Evolutionary conservation across 2,329 filamentous ascomycete species (phyloP).

Genomic region (Zymoseptoria passerinii): DNA sequence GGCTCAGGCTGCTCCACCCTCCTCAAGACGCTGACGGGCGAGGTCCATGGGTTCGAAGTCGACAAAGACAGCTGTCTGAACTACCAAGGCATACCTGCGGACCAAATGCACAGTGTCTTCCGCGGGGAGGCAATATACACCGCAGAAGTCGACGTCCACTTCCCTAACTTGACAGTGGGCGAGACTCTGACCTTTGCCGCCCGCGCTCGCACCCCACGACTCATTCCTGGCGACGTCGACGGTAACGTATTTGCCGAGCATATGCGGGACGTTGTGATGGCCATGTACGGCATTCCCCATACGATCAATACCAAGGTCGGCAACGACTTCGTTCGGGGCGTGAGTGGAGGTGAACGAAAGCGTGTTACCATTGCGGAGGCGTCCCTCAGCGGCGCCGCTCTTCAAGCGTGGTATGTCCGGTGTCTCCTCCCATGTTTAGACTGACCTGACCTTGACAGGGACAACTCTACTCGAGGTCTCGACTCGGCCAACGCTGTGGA

Average conservation of each 20-base stretch:
- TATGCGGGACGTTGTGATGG: conserved; percentile 64
- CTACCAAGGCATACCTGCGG: conserved; percentile 66
- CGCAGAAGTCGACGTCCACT: conserved; percentile 75
- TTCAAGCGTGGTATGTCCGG: conserved; percentile 60
- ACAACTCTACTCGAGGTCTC: conserved; percentile 66
- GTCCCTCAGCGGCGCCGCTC: conserved; percentile 51
- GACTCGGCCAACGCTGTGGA: conserved; percentile 69
- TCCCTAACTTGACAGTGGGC: conserved; percentile 66
- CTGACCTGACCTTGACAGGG: conserved; percentile 40
- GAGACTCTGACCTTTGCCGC: conserved; percentile 75
- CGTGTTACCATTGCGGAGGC: conserved; percentile 77
- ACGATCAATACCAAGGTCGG: conserved; percentile 65
- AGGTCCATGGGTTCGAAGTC: conserved; percentile 70
- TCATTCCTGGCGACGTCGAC: conserved; percentile 52
- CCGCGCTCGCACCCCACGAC: conserved; percentile 55
- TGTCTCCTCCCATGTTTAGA: background rate
- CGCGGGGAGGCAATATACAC: conserved; percentile 83
- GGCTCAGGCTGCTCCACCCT: conserved; percentile 69
- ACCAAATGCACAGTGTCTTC: conserved; percentile 70
- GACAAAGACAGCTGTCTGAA: conserved; percentile 67
- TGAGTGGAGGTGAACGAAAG: conserved; percentile 68
- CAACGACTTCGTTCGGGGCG: conserved; percentile 66
- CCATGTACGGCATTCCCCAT: conserved; percentile 65
- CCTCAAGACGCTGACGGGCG: conserved; percentile 74
- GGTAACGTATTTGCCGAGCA: conserved; percentile 51